Evolutionary conservation across 1,139 yeast genomes (phyloP).

Genomic region (Saccharomyces hybrid): DNA sequence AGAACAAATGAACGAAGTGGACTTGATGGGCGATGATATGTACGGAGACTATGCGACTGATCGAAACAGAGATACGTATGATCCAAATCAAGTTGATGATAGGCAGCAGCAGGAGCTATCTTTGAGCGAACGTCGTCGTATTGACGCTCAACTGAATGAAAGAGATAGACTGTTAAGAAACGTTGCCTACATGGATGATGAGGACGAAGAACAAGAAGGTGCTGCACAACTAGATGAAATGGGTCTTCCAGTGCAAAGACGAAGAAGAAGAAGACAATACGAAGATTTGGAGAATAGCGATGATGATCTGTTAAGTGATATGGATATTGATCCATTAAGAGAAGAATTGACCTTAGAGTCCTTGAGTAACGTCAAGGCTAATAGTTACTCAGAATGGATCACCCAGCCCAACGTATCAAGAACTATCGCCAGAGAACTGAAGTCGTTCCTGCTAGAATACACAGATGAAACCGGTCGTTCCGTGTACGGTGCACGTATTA

Average conservation of each 20-base stretch:
- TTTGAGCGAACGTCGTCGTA: constrained; percentile 64
- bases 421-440: constrained; percentile 86
- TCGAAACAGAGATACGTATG: constrained; percentile 65
- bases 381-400: constrained; percentile 89
- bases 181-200: constrained; percentile 58
- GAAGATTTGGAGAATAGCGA: constrained; percentile 53
- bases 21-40: constrained; percentile 78
- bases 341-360: constrained; percentile 84
- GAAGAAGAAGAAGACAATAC: constrained; percentile 65
- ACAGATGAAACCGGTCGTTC: constrained; percentile 91
- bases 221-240: constrained; percentile 48
- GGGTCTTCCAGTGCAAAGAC: constrained; percentile 64
- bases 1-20: constrained; percentile 71
- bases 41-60: constrained; percentile 66
- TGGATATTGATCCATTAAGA: constrained; percentile 66
- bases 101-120: constrained; percentile 67
- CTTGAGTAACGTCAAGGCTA: constrained; percentile 85
- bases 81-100: constrained; percentile 66
- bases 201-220: constrained; percentile 41
- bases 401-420: constrained; percentile 88
- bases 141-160: constrained; percentile 69
- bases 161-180: constrained; percentile 58
- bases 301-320: constrained; percentile 45
- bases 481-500: constrained; percentile 90
- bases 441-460: constrained; percentile 78